These are phyloP conservation scores for Jatropha multifida DNA, from an alignment of 441 rosid species.

Conservation along the genomic window DNA sequence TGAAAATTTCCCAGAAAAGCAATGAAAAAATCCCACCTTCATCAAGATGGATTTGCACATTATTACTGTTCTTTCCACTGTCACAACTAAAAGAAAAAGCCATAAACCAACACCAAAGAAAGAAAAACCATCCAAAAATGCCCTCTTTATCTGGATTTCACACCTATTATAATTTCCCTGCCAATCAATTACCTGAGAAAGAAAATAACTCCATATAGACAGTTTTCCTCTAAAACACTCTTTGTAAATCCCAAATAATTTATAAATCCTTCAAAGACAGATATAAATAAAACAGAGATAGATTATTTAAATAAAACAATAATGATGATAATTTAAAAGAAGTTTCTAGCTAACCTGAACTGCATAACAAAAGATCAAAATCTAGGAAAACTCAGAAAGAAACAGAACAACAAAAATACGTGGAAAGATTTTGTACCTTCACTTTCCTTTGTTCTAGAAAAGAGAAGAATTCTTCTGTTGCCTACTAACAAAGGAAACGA, in stretches of 20 bases:
- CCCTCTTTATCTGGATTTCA: no score
- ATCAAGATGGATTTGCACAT: neutral
- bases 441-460: neutral
- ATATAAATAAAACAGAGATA: neutral
- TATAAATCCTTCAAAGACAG: neutral
- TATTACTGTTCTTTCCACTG: neutral
- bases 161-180: neutral
- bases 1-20: neutral
- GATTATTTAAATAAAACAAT: neutral
- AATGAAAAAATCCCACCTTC: neutral
- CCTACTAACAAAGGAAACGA: neutral
- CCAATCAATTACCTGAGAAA: slow-evolving; percentile 17
- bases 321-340: no score
- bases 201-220: neutral
- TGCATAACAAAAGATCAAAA: neutral
- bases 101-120: neutral
- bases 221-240: neutral
- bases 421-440: neutral
- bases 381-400: neutral
- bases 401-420: neutral
- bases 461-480: neutral
- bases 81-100: neutral
- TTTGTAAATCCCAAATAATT: neutral
- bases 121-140: neutral
- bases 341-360: no score